phyloP scores from a whole-genome alignment of 2,329 filamentous ascomycete species.

The Fusarium acutatum region DNA sequence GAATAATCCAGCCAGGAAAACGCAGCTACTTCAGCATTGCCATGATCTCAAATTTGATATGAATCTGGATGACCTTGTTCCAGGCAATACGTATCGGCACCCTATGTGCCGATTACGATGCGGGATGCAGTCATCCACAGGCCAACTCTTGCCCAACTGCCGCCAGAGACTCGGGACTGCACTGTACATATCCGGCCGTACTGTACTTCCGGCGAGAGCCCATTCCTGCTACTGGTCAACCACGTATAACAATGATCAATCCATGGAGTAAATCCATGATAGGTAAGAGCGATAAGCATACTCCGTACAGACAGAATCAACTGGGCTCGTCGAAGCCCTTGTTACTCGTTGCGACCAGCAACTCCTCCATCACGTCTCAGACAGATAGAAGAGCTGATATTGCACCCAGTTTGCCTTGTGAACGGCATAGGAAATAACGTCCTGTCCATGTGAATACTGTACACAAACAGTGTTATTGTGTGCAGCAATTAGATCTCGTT shows the following conservation, averaged over 20 bases:
- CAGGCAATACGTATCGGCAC: neutral
- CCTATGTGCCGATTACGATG: constrained; percentile 17
- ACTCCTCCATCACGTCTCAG: neutral
- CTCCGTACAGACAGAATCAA: neutral
- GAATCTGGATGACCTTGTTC: neutral
- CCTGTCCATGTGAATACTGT: neutral
- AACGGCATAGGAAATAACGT: constrained; percentile 5
- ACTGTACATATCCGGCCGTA: neutral
- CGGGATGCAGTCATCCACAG: constrained; percentile 36
- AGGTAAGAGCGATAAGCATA: neutral
- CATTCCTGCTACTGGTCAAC: constrained; percentile 29
- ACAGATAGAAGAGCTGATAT: constrained; percentile 24
- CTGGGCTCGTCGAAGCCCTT: constrained; percentile 13
- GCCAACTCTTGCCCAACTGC: constrained; percentile 27
- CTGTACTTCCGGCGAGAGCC: constrained; percentile 12
- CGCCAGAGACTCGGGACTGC: constrained; percentile 23
- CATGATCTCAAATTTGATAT: neutral
- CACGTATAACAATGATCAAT: neutral
- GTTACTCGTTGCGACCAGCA: constrained; percentile 8
- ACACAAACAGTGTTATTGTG: neutral
- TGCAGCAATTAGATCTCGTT: neutral
- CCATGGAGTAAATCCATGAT: neutral
- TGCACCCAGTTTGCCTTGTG: neutral
- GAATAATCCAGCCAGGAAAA: neutral
- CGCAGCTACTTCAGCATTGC: neutral